A percentile compares a stretch with the other conserved stretches of the same genome.
phyloP scores from a whole-genome alignment of 2,329 filamentous ascomycete genomes.

The Didymella lethalis region DNA sequence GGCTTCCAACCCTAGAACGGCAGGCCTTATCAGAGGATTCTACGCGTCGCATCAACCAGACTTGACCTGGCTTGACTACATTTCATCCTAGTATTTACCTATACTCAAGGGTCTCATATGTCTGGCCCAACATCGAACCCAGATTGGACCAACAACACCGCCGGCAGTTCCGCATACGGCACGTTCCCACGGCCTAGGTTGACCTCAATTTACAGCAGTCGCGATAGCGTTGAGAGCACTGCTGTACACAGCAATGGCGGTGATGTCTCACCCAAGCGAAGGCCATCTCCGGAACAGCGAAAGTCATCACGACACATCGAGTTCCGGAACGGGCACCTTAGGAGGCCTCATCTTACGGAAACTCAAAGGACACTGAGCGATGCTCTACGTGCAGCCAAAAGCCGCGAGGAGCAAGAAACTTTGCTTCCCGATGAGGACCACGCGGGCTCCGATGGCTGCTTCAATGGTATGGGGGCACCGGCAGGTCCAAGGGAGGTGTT shows the following conservation, averaged over 20 bases:
- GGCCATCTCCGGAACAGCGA: constrained; percentile 26
- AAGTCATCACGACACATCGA: constrained; percentile 41
- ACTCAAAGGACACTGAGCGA: constrained; percentile 49
- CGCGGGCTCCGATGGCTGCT: constrained; percentile 57
- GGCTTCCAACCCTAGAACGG: background rate
- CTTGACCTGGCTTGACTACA: background rate
- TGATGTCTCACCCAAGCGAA: constrained; percentile 34
- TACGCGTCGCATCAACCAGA: background rate
- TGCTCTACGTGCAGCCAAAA: constrained; percentile 51
- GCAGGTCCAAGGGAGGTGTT: constrained; percentile 51
- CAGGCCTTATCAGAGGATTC: constrained; percentile 9
- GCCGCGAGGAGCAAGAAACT: constrained; percentile 59
- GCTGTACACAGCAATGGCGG: constrained; percentile 29
- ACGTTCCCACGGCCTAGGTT: constrained; percentile 34
- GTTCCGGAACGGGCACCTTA: constrained; percentile 41
- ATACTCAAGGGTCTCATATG: constrained; percentile 30
- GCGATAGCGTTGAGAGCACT: constrained; percentile 32
- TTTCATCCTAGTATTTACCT: background rate
- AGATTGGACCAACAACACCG: constrained; percentile 31
- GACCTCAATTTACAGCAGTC: constrained; percentile 25
- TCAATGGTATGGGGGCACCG: constrained; percentile 47
- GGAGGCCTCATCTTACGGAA: constrained; percentile 43
- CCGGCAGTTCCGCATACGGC: constrained; percentile 34
- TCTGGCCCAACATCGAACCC: constrained; percentile 41
- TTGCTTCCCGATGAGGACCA: constrained; percentile 55